These are phyloP conservation scores for Annulohypoxylon stygium DNA, from an alignment of 495 filamentous ascomycete species.

Conservation along the genomic window DNA sequence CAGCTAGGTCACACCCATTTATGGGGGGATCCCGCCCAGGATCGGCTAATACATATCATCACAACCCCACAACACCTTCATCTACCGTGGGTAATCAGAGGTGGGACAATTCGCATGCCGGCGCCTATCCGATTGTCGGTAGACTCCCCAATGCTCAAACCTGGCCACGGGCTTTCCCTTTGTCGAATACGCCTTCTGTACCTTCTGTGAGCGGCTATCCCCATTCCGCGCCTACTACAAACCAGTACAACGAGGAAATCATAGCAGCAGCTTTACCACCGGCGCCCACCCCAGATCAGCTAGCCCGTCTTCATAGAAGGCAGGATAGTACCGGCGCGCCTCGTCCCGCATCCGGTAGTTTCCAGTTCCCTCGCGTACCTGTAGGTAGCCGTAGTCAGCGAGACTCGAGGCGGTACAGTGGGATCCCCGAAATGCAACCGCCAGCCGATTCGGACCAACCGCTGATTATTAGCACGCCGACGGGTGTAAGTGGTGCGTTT, in stretches of 20 bases:
- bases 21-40: constrained; percentile 29
- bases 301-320: constrained; percentile 45
- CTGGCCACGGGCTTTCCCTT: constrained; percentile 57
- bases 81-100: constrained; percentile 38
- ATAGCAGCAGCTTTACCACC: constrained; percentile 52
- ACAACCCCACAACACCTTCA: constrained; percentile 48
- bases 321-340: constrained; percentile 36
- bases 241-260: constrained; percentile 46
- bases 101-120: constrained; percentile 21
- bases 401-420: constrained; percentile 40
- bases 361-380: constrained; percentile 52
- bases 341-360: constrained; percentile 51
- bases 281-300: constrained; percentile 49
- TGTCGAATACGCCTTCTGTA: constrained; percentile 24
- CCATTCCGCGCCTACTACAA: constrained; percentile 56
- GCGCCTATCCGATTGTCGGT: constrained; percentile 41
- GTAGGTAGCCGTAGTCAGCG: constrained; percentile 40
- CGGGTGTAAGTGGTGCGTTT: constrained; percentile 59
- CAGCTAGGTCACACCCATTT: constrained; percentile 35
- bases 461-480: constrained; percentile 64
- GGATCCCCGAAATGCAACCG: constrained; percentile 44
- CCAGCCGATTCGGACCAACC: constrained; percentile 55
- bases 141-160: constrained; percentile 59
- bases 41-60: constrained; percentile 40
- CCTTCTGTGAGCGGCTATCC: constrained; percentile 53